These are phyloP conservation scores for Microcyclosporella mali DNA, from an alignment of 2,329 filamentous ascomycete species.

Conservation along the genomic window DNA sequence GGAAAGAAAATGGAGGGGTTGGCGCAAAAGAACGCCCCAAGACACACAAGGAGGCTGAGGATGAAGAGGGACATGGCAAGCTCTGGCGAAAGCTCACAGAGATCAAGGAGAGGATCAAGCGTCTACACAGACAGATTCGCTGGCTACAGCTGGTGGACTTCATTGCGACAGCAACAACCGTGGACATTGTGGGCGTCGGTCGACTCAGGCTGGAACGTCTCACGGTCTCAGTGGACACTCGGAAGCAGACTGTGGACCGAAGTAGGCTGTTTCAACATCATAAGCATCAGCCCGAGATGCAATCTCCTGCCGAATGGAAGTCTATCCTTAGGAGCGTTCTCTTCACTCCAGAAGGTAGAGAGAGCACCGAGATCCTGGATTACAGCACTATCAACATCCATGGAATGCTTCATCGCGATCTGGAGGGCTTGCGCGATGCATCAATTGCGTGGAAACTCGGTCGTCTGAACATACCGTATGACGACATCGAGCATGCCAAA, in stretches of 20 bases:
- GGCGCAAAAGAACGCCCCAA: constrained; percentile 11
- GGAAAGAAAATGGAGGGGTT: constrained; percentile 15
- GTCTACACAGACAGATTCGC: constrained; percentile 74
- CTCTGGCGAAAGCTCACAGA: constrained; percentile 75
- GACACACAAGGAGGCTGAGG: constrained; percentile 19
- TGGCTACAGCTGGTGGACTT: constrained; percentile 89
- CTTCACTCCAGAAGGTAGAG: constrained; percentile 77
- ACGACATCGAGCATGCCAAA: constrained; percentile 66
- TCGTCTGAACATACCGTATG: constrained; percentile 80
- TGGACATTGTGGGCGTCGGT: constrained; percentile 75
- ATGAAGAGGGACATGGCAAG: constrained; percentile 48
- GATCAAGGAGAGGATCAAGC: constrained; percentile 79
- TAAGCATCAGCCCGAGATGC: constrained; percentile 56
- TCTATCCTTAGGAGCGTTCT: constrained; percentile 77
- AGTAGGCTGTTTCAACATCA: constrained; percentile 82
- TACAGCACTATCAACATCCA: constrained; percentile 84
- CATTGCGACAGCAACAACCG: constrained; percentile 70
- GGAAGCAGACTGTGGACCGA: constrained; percentile 83
- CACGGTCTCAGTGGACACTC: constrained; percentile 81
- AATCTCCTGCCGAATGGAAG: constrained; percentile 89
- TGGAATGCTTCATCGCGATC: constrained; percentile 76
- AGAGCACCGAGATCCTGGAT: constrained; percentile 83
- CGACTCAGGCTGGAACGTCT: constrained; percentile 78
- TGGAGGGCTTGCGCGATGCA: constrained; percentile 83
- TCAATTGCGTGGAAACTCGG: constrained; percentile 87